These are phyloP conservation scores for Tylopilus rubrobrunneus DNA, from an alignment of 768 basidiomycete species.

Conservation along the genomic window DNA sequence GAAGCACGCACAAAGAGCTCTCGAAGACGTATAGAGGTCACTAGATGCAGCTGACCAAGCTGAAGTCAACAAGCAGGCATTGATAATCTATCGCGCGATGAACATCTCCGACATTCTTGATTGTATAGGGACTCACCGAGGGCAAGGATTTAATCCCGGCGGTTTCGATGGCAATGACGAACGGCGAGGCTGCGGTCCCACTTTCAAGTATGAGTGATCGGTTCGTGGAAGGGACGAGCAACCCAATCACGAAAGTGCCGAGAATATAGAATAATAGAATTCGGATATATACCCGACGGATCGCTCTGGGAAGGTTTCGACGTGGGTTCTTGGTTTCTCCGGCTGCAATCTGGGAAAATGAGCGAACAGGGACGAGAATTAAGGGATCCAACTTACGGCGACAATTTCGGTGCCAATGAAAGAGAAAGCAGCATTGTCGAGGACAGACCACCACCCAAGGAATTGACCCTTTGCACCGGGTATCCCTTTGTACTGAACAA, in stretches of 20 bases:
- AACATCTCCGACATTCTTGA: slow-evolving; percentile 6
- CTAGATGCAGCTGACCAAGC: slow-evolving; percentile 92
- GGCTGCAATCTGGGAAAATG: slow-evolving; percentile 61
- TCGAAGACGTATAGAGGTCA: slow-evolving; percentile 86
- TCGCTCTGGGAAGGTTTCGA: slow-evolving; percentile 53
- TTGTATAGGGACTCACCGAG: slow-evolving; percentile 44
- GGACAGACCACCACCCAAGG: slow-evolving; percentile 63
- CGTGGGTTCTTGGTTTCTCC: slow-evolving; percentile 91
- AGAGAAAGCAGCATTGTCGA: slow-evolving; percentile 89
- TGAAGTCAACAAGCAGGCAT: slow-evolving; percentile 78
- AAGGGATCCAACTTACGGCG: slow-evolving; percentile 49
- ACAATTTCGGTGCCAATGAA: slow-evolving; percentile 95
- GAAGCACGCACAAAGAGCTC: slow-evolving; percentile 66
- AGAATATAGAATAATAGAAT: slow-evolving; percentile 79
- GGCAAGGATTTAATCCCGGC: slow-evolving; percentile 88
- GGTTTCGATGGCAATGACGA: slow-evolving; percentile 83
- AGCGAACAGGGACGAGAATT: not conserved
- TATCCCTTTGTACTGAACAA: slow-evolving; percentile 67
- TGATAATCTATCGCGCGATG: slow-evolving; percentile 53
- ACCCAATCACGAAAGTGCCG: slow-evolving; percentile 72
- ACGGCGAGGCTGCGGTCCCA: slow-evolving; percentile 74
- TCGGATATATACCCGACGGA: slow-evolving; percentile 64
- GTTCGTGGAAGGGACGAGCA: slow-evolving; percentile 76
- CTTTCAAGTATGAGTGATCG: slow-evolving; percentile 43
- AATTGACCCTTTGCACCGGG: slow-evolving; percentile 72